Evolutionary conservation across 345 rosid species (phyloP).

Genomic region (Triadica sebifera): DNA sequence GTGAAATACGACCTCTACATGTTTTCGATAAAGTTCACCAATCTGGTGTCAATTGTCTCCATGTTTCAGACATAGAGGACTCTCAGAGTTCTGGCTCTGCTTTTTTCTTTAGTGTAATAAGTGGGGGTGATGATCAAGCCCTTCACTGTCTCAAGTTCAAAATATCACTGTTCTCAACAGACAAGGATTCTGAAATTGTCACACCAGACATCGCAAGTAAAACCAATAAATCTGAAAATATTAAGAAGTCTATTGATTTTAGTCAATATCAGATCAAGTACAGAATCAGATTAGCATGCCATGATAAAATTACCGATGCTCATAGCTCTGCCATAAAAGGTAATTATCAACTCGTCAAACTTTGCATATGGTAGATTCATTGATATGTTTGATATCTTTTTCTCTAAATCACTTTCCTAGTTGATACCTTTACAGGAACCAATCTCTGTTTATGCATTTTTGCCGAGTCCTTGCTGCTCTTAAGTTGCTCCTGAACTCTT

Average conservation of each 20-base stretch:
- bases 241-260: conserved; percentile 9
- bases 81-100: conserved; percentile 28
- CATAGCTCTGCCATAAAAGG: conserved; percentile 94
- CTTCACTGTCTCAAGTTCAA: conserved; percentile 56
- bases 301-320: conserved; percentile 54
- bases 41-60: conserved; percentile 88
- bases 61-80: conserved; percentile 48
- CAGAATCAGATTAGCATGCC: conserved; percentile 40
- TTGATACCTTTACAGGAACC: neutral
- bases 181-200: conserved; percentile 21
- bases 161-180: conserved; percentile 22
- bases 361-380: neutral
- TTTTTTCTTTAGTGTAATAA: conserved; percentile 49
- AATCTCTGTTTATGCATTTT: neutral
- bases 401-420: neutral
- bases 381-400: neutral
- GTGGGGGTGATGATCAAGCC: conserved; percentile 98
- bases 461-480: neutral
- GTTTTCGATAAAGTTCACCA: conserved; percentile 60
- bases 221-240: conserved; percentile 23
- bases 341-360: conserved; percentile 18
- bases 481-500: neutral
- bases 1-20: conserved; percentile 58
- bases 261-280: conserved; percentile 37
- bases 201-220: conserved; percentile 15